Conservation (phyloP, 2,329 filamentous ascomycete genomes). For the Cladosporium colombiae region DNA sequence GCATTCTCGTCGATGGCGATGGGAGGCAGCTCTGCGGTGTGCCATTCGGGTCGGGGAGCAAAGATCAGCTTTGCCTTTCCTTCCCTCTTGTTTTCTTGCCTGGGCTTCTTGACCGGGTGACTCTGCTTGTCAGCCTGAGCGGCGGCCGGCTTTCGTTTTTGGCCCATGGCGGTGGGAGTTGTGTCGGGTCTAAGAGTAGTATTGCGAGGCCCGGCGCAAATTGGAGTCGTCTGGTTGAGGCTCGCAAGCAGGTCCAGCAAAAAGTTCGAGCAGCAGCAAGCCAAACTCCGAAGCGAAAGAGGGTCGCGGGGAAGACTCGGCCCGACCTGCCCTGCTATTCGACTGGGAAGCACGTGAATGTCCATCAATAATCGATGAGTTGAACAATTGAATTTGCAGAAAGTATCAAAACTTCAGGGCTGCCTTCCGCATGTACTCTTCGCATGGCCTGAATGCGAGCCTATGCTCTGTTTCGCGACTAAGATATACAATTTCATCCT, state of each 20-base stretch:
- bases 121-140: constrained; percentile 21
- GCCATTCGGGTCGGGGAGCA: constrained; percentile 68
- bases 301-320: constrained; percentile 11
- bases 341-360: background rate
- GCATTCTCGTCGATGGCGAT: constrained; percentile 39
- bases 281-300: constrained; percentile 5
- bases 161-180: constrained; percentile 34
- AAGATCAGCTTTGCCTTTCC: constrained; percentile 43
- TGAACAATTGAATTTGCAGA: background rate
- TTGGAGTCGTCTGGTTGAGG: background rate
- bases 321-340: background rate
- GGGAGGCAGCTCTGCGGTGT: constrained; percentile 58
- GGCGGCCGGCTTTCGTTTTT: constrained; percentile 40
- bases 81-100: constrained; percentile 24
- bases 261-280: background rate
- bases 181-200: background rate
- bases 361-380: background rate
- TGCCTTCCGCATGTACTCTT: constrained; percentile 12
- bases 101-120: constrained; percentile 30
- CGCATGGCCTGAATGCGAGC: constrained; percentile 9
- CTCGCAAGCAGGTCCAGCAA: constrained; percentile 9
- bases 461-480: constrained; percentile 7
- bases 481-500: background rate
- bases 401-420: background rate
- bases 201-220: constrained; percentile 16